Conservation (phyloP, 202 grass and related monocot species). For the Elaeis oleifera region DNA sequence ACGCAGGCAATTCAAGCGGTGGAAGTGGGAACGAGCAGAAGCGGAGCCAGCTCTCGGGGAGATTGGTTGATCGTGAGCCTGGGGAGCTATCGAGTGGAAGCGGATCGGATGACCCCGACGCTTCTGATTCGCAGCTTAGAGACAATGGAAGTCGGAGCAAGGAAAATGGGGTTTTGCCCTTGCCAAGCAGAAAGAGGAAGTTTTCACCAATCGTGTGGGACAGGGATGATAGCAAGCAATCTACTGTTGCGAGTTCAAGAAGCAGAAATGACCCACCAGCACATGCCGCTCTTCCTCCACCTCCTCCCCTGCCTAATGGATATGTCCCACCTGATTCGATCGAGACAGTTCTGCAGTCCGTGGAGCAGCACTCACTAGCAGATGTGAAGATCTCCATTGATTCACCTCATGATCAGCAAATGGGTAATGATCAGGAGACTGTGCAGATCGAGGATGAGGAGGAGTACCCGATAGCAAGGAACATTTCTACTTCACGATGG, state of each 20-base stretch:
- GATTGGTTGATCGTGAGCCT: constrained; percentile 54
- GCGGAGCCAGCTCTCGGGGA: constrained; percentile 26
- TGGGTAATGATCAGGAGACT: constrained; percentile 19
- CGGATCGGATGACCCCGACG: constrained; percentile 46
- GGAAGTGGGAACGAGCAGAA: constrained; percentile 6
- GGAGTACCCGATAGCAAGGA: constrained; percentile 31
- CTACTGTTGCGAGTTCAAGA: constrained; percentile 2
- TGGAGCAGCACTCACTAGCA: constrained; percentile 12
- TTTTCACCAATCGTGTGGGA: constrained; percentile 51
- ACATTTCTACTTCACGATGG: constrained; percentile 81
- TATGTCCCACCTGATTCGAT: neutral
- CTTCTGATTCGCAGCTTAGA: neutral
- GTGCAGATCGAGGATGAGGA: constrained; percentile 36
- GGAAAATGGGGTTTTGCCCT: neutral
- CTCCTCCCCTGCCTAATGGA: constrained; percentile 33
- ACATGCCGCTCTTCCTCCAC: constrained; percentile 27
- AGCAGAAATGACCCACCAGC: constrained; percentile 13
- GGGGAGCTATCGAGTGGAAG: constrained; percentile 61
- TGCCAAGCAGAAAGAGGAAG: constrained; percentile 59
- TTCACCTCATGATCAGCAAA: constrained; percentile 25
- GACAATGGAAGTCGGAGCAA: neutral
- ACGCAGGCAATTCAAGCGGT: constrained; percentile 1
- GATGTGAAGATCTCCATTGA: constrained; percentile 34
- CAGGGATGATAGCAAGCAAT: constrained; percentile 33
- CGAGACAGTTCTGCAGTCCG: constrained; percentile 3